These are phyloP conservation scores for Aspergillus sp. DNA, from an alignment of 2,329 filamentous ascomycete species.

Conservation along the genomic window DNA sequence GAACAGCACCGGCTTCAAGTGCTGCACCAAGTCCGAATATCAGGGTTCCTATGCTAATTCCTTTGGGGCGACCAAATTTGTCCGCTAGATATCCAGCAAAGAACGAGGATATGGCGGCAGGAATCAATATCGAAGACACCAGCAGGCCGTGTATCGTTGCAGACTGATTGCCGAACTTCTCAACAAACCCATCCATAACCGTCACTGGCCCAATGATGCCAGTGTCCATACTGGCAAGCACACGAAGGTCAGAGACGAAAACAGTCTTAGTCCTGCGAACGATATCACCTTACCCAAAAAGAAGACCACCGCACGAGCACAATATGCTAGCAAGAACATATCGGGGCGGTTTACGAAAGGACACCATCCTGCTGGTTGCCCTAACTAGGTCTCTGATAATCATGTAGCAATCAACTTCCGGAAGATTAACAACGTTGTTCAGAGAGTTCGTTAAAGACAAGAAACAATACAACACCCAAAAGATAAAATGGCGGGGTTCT, in stretches of 20 bases:
- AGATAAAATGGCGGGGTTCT: neutral
- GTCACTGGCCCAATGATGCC: slow-evolving; percentile 62
- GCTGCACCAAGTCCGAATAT: slow-evolving; percentile 56
- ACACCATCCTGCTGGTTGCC: slow-evolving; percentile 3
- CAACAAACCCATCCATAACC: slow-evolving; percentile 54
- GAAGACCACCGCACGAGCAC: slow-evolving; percentile 20
- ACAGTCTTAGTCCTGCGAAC: neutral
- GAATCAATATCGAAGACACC: slow-evolving; percentile 60
- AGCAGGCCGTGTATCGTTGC: slow-evolving; percentile 57
- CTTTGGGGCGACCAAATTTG: slow-evolving; percentile 50
- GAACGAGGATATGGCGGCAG: slow-evolving; percentile 57
- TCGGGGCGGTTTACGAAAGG: slow-evolving; percentile 14
- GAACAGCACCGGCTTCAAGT: slow-evolving; percentile 51
- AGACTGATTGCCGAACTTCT: slow-evolving; percentile 52
- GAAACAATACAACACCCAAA: neutral
- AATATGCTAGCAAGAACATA: slow-evolving; percentile 21
- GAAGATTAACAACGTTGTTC: neutral
- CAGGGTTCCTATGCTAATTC: slow-evolving; percentile 51
- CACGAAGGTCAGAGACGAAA: neutral
- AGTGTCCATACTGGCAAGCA: slow-evolving; percentile 41
- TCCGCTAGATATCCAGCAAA: slow-evolving; percentile 58
- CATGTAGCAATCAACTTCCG: neutral
- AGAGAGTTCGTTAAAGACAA: neutral
- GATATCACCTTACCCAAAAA: slow-evolving; percentile 18
- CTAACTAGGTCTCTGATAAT: neutral